Percentiles rank a stretch among this genome's conserved stretches.
Conservation (phyloP, 495 filamentous ascomycete genomes). For the Margaritispora aquatica region DNA sequence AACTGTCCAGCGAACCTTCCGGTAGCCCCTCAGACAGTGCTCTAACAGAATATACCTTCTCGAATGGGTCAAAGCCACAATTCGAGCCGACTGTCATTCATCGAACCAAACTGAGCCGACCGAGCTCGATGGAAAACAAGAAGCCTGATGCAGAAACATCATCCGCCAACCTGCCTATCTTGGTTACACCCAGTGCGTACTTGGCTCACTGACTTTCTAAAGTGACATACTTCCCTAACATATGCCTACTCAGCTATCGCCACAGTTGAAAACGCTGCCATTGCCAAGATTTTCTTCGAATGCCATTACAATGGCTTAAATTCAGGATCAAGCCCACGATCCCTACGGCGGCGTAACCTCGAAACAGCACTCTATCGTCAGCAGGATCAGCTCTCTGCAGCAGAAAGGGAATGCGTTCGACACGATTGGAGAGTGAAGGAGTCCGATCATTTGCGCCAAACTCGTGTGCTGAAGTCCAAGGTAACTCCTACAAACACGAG, state of each 20-base stretch:
- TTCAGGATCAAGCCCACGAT: conserved; percentile 48
- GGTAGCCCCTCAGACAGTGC: too few relatives aligned
- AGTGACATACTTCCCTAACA: too few relatives aligned
- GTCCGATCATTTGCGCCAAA: conserved; percentile 68
- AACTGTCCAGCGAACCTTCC: too few relatives aligned
- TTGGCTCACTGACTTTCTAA: too few relatives aligned
- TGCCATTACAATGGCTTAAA: conserved; percentile 69
- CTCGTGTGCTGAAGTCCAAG: conserved; percentile 32
- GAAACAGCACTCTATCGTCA: conserved; percentile 54
- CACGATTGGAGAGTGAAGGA: conserved; percentile 58
- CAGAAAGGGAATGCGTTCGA: conserved; percentile 49
- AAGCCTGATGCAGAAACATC: conserved; percentile 1
- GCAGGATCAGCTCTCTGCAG: conserved; percentile 41
- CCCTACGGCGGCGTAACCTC: conserved; percentile 58
- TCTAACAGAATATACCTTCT: not conserved
- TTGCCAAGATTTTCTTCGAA: conserved; percentile 83
- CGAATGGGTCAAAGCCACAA: conserved; percentile 28
- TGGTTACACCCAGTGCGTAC: too few relatives aligned
- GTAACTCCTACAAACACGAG: conserved; percentile 41
- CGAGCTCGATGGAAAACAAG: conserved; percentile 21
- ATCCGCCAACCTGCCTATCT: too few relatives aligned
- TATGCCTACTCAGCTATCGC: too few relatives aligned
- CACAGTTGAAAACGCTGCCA: conserved; percentile 71
- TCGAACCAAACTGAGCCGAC: conserved; percentile 28
- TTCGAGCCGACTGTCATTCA: conserved; percentile 41